Evolutionary conservation across 2,329 filamentous ascomycete genomes (phyloP), one percentile per base, ranked within the genome.

Genomic region (Paecilomyces variotii): DNA sequence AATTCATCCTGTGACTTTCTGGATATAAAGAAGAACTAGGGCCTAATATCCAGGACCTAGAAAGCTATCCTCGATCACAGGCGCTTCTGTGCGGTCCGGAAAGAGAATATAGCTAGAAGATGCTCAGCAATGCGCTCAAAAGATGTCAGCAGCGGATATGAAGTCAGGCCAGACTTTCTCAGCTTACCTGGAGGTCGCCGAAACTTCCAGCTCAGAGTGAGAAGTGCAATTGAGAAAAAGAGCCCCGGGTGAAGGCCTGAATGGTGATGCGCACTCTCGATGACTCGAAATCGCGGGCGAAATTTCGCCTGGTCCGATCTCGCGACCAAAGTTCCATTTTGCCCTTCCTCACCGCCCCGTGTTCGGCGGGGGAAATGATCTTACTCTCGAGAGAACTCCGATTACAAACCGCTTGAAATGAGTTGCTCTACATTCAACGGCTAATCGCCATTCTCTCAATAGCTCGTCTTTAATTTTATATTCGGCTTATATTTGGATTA

Each of bases 1-100:
- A 60, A 53, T 61, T 55, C 60, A 61, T 61, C 32, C 56, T 60
- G 54, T 35, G 49, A 24, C 62, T 56, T n/a, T 60, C 62, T 63
- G 65, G 62, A 26, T 27, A 32, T 11, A 12, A 52, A 27, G 19
- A 52, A 3, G 50, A 52, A 28, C 3, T 10, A 28, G 50, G 50
- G 27, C 27, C 50, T 52, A 26, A n/a, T 28, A 28, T 52, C 14
- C 24, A 45, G 39, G 39, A 32, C 4, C 39, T 24, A 45, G 39
- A 45, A 7, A 24, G 39, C 39, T 45, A 10, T 28, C 14, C 50
- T 28, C 12, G 2, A 24, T 52, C 50, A 9, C 50, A 28, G 27
- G 9, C 50, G 5, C 30, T 24, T 26, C 24, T 52, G 5, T 28
- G 19, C 25, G 11, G 27, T 28, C 27, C 14, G 24, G 24, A 28